Conservation (phyloP, 2,329 filamentous ascomycete species). For the Epichloe brachyelytri region DNA sequence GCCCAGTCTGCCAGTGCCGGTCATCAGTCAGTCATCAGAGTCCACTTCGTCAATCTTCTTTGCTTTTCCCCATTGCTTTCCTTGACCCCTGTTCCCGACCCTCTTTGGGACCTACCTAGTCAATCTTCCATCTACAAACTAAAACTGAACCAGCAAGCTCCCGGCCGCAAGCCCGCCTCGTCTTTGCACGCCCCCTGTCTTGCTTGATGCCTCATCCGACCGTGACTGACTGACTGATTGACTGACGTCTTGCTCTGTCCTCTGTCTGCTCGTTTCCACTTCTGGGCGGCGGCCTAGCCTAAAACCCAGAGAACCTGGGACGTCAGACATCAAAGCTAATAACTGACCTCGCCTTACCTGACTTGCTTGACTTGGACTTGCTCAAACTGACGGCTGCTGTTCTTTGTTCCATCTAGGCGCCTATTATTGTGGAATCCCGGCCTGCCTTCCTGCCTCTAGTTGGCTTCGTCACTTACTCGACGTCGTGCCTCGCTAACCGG, state of each 20-base stretch:
- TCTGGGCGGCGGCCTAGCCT: not conserved
- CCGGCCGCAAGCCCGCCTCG: constrained; percentile 17
- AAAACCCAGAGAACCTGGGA: not conserved
- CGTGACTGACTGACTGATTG: not conserved
- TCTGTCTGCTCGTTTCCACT: constrained; percentile 3
- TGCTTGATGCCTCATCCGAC: constrained; percentile 9
- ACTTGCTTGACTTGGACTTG: not conserved
- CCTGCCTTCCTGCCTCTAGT: constrained; percentile 6
- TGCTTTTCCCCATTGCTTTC: constrained; percentile 1
- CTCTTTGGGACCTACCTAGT: constrained; percentile 2
- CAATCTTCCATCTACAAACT: constrained; percentile 3
- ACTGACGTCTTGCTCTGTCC: constrained; percentile 5
- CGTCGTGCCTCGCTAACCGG: constrained; percentile 19
- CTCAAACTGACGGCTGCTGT: not conserved
- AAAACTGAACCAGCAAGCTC: constrained; percentile 13
- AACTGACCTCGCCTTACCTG: not conserved
- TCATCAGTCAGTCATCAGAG: not conserved
- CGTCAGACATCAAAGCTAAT: not conserved
- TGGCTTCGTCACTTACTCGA: constrained; percentile 7
- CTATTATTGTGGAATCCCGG: constrained; percentile 13
- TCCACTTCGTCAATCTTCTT: not conserved
- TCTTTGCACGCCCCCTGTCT: constrained; percentile 10
- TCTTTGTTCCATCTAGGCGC: constrained; percentile 7
- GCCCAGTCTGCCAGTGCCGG: constrained; percentile 6
- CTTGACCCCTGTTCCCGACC: constrained; percentile 7